A percentile compares a stretch with the other conserved stretches of the same genome.
Conservation (phyloP, 768 basidiomycete genomes). For the Russula lepida region DNA sequence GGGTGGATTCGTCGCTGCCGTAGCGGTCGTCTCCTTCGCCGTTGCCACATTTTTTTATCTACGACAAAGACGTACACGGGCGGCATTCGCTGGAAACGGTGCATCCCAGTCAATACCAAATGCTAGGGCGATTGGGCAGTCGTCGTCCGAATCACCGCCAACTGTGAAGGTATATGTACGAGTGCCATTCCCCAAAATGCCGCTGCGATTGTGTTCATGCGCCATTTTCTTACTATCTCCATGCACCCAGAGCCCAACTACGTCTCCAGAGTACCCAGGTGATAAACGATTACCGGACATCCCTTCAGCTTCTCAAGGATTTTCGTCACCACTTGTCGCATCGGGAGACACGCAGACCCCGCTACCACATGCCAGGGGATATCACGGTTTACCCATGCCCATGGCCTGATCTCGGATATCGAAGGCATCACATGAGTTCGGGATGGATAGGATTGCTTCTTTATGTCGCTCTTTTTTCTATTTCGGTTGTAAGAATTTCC, state of each 20-base stretch:
- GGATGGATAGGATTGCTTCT: too few relatives aligned
- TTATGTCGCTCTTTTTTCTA: too few relatives aligned
- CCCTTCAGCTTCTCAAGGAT: background rate
- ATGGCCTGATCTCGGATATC: background rate
- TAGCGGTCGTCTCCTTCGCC: background rate
- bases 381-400: background rate
- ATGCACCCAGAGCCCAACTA: background rate
- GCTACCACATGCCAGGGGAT: background rate
- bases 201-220: background rate
- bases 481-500: too few relatives aligned
- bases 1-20: background rate
- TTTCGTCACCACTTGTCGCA: background rate
- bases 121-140: background rate
- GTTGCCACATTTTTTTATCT: background rate
- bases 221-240: too few relatives aligned
- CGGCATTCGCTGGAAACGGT: background rate
- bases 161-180: background rate
- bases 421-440: too few relatives aligned
- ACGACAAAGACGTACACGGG: background rate
- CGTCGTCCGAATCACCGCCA: background rate
- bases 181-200: background rate
- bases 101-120: background rate
- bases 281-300: background rate
- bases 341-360: background rate
- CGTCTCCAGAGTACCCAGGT: background rate